Evolutionary conservation across 2,329 filamentous ascomycete genomes (phyloP), one percentile per base, ranked within the genome.

Genomic region (Fusarium ramigenum): DNA sequence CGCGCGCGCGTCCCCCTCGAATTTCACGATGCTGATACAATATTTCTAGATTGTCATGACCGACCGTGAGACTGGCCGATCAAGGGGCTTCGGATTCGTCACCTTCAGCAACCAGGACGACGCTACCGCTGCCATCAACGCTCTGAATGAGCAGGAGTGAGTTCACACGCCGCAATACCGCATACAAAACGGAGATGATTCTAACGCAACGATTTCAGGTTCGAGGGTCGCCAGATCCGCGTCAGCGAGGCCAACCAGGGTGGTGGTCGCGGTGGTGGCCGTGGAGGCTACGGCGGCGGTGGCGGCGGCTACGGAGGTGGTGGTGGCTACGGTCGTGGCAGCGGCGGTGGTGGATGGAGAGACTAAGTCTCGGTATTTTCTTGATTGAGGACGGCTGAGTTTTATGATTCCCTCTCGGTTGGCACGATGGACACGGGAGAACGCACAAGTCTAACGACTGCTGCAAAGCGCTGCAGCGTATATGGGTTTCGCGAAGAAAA

Each of bases 61-160:
- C 32, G 59, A 61, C 39, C 49, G 49, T 10, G 59, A 61, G 30
- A 61, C 59, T 15, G 37, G 52, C 18, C 37, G 50, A n/a, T 61
- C 59, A 7, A 36, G 59, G 23, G 59, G 59, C n/a, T 61, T 61
- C 50, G 59, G 59, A 42, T 61, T 61, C 32, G 49, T 61, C n/a
- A 61, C 59, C 9, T 61, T 43, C 49, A 4, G 6, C 43, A 21
- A 9, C n/a, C 37, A 43, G 15, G 49, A 61, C 7, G 23, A 56
- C 5, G 59, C 59, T 21, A 10, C 2, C 9, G 23, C 37, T 10
- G 59, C 59, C 11, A 61, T 61, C 23, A 19, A 28, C 4, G 19
- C 25, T 3, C 9, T 57, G 49, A 43, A 61, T 10, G 32, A 57
- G 11, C 59, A 61, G 36, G 59, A 61, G 59, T 61, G 19, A 61